Conservation (phyloP, 2,329 filamentous ascomycete species). For the Mollisia scopiformis region DNA sequence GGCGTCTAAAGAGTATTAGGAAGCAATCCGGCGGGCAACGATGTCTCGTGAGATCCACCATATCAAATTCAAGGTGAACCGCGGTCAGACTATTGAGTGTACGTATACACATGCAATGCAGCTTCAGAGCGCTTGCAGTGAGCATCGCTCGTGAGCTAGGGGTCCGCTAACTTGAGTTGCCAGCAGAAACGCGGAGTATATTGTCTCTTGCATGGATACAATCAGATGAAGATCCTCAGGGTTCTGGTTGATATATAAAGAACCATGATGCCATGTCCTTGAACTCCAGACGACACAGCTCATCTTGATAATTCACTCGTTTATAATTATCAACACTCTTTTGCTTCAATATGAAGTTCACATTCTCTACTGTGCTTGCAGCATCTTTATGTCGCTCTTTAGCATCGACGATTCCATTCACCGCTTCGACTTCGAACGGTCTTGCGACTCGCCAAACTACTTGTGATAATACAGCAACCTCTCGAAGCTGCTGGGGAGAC, state of each 20-base stretch:
- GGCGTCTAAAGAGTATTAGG: neutral
- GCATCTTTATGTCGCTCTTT: conserved; percentile 23
- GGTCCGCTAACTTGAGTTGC: neutral
- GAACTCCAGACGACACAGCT: conserved; percentile 8
- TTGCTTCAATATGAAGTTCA: conserved; percentile 34
- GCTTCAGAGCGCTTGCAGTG: neutral
- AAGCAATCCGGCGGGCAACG: neutral
- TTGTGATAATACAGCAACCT: conserved; percentile 35
- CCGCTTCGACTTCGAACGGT: conserved; percentile 7
- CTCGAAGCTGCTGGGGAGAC: conserved; percentile 36
- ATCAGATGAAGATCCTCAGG: neutral
- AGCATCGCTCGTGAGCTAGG: neutral
- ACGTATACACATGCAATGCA: conserved; percentile 16
- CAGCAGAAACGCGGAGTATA: neutral
- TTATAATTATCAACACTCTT: neutral
- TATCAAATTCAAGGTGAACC: neutral
- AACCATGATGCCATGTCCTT: neutral
- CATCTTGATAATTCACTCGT: conserved; percentile 14
- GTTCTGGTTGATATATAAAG: neutral
- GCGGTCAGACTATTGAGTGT: conserved; percentile 17
- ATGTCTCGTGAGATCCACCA: neutral
- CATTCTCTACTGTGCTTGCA: conserved; percentile 27
- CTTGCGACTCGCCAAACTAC: conserved; percentile 19
- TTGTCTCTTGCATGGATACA: neutral
- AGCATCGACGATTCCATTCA: conserved; percentile 26